Percentiles rank a stretch among this genome's conserved stretches.
Conservation (phyloP, 768 basidiomycete genomes). For the Hydnomerulius pinastri region DNA sequence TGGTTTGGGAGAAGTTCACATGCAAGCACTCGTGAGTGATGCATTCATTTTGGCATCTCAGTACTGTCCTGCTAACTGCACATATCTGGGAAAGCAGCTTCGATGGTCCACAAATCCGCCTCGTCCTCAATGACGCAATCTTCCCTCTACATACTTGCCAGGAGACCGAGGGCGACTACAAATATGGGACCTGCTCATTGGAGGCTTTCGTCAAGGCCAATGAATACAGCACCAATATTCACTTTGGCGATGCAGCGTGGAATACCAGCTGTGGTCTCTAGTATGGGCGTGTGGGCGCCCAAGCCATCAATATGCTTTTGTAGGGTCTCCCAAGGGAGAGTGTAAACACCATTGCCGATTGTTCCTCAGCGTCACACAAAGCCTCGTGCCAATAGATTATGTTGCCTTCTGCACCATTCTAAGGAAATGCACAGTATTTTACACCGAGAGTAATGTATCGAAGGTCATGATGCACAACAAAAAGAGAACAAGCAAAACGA, state of each 20-base stretch:
- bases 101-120: constrained; percentile 33
- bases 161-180: constrained; percentile 19
- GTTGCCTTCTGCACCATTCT: constrained; percentile 20
- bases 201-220: constrained; percentile 29
- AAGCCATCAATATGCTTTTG: not conserved
- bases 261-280: constrained; percentile 32
- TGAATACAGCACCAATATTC: constrained; percentile 14
- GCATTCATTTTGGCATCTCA: no score
- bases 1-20: constrained; percentile 39
- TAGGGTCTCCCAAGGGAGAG: no score
- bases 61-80: not conserved
- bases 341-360: not conserved
- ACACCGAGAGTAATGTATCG: constrained; percentile 28
- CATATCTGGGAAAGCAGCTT: constrained; percentile 6
- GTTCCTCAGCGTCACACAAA: not conserved
- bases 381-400: not conserved
- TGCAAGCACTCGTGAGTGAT: constrained; percentile 27
- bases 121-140: constrained; percentile 38
- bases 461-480: constrained; percentile 11
- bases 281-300: not conserved
- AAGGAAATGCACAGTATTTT: constrained; percentile 26
- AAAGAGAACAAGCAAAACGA: constrained; percentile 16
- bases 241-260: constrained; percentile 35
- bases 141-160: constrained; percentile 34
- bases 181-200: constrained; percentile 35